Evolutionary conservation across 2,329 filamentous ascomycete genomes (phyloP), one percentile per base, ranked within the genome.

Genomic region (Beauveria scarabaeidicola): DNA sequence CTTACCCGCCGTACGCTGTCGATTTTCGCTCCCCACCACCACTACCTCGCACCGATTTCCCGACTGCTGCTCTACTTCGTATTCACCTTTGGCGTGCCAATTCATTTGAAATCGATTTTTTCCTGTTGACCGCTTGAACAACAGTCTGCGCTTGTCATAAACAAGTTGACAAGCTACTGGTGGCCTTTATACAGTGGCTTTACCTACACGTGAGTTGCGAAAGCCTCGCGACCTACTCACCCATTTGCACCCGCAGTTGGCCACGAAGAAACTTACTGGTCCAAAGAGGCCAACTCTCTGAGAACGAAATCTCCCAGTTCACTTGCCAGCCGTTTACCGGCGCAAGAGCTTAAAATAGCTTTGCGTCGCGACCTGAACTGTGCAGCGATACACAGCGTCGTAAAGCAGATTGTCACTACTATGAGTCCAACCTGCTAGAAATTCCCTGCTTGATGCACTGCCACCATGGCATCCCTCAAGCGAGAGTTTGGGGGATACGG

Each of bases 21-120:
- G 57, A 59, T 59, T 53, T 59, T 52, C 44, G 50, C 57, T 59
- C 57, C 57, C 57, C 57, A 59, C 57, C 55, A 58, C 44, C 48
- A 52, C 48, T 47, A 32, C 56, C 8, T 38, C 48, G 50, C 48
- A 41, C 48, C 50, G 50, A 27, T 59, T 40, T 9, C 38, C 40
- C 48, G 48, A 52, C 50, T 46, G 40, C 40, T 40, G 25, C 43
- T 57, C 17, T 50, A 50, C 23, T 50, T 58, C 17, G 54, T 51
- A 58, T 58, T 58, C 10, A 50, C 23, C 17, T 11, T 41, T 43
- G 46, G 44, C 32, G 32, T 38, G 53, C 19, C 43, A 40, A 10
- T 48, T 44, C 41, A 40, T 50, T 47, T 41, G 15, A 32, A 58
- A 27, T 29, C 17, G 23, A 50, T 15, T 27, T 50, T 4, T 40